Percentiles rank a stretch among this genome's conserved stretches.
phyloP scores from a whole-genome alignment of 2,329 filamentous ascomycete genomes.

The Leptoxyphium fumago region DNA sequence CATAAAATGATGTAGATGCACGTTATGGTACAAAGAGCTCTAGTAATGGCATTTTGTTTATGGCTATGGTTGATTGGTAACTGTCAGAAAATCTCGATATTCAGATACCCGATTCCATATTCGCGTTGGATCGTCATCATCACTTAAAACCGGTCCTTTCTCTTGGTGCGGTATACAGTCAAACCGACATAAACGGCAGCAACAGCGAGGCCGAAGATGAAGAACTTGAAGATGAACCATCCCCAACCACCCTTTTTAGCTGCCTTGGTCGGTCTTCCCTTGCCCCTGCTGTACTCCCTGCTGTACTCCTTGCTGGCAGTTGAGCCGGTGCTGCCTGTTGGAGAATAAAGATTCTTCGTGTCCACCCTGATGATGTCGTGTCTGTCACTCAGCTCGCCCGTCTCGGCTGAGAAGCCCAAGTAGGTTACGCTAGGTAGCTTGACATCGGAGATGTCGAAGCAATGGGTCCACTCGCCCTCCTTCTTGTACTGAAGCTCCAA shows the following conservation, averaged over 20 bases:
- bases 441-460: conserved; percentile 57
- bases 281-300: conserved; percentile 30
- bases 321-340: conserved; percentile 24
- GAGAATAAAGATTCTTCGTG: conserved; percentile 77
- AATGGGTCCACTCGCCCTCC: conserved; percentile 74
- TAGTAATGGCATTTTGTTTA: no score
- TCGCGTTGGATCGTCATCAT: not conserved
- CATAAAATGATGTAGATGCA: conserved; percentile 26
- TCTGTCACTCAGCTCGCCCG: conserved; percentile 91
- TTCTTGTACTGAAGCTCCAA: conserved; percentile 90
- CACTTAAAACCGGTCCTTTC: conserved; percentile 29
- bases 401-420: conserved; percentile 63
- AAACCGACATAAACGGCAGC: conserved; percentile 73
- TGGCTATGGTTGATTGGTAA: no score
- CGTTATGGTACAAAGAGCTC: no score
- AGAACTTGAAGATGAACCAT: conserved; percentile 67
- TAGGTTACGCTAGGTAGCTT: conserved; percentile 63
- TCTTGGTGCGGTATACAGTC: conserved; percentile 59
- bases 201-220: conserved; percentile 56
- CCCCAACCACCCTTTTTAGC: conserved; percentile 41
- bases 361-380: conserved; percentile 86
- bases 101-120: no score
- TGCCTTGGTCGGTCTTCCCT: conserved; percentile 19
- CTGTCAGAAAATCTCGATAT: no score
- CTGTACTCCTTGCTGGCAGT: conserved; percentile 16